phyloP scores from a whole-genome alignment of 495 filamentous ascomycete species.

The Aspergillus nidulans region DNA sequence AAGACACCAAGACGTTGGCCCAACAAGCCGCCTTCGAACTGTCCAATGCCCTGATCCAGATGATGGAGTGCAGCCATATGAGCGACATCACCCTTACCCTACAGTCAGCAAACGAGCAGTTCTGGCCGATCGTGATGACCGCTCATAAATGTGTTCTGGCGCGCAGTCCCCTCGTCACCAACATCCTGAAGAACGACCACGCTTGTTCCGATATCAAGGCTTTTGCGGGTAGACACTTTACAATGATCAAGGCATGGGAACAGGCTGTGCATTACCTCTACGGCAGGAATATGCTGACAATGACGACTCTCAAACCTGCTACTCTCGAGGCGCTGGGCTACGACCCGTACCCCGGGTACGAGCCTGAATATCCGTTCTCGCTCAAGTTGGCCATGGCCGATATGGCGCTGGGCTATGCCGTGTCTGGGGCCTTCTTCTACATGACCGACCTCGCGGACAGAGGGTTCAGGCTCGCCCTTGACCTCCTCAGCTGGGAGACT shows the following conservation, averaged over 20 bases:
- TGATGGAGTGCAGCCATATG: constrained; percentile 13
- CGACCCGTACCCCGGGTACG: not conserved
- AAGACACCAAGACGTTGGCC: not conserved
- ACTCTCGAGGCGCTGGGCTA: constrained; percentile 17
- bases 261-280: constrained; percentile 28
- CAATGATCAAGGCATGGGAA: constrained; percentile 22
- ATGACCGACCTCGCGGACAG: constrained; percentile 16
- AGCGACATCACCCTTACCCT: constrained; percentile 21
- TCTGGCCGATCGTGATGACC: constrained; percentile 11
- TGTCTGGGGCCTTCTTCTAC: constrained; percentile 27
- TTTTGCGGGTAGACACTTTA: constrained; percentile 16
- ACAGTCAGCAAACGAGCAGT: constrained; percentile 9
- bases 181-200: constrained; percentile 3
- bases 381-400: constrained; percentile 22
- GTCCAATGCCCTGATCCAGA: not conserved
- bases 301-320: constrained; percentile 3
- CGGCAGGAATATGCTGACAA: constrained; percentile 13
- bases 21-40: not conserved
- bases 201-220: constrained; percentile 12
- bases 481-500: constrained; percentile 25
- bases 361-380: constrained; percentile 4
- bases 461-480: constrained; percentile 24
- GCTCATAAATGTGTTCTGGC: constrained; percentile 21
- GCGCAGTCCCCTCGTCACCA: constrained; percentile 16
- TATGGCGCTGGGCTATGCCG: constrained; percentile 29